Base-by-base conservation (phyloP, 2,329 filamentous ascomycete species). In the Teratosphaeriaceae sp. region DNA sequence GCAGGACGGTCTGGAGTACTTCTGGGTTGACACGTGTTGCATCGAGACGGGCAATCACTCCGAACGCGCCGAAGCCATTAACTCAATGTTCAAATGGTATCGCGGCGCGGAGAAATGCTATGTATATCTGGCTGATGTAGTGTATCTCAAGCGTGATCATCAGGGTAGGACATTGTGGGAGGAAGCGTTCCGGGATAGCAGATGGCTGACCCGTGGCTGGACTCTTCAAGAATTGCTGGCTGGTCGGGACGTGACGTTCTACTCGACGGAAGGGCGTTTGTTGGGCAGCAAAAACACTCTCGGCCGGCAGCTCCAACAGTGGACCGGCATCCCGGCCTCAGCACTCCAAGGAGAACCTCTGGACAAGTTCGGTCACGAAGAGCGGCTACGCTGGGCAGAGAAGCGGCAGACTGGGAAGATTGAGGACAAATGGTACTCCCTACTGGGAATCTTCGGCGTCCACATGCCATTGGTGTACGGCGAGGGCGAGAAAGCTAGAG, bases 1-100 rank as follows among this genome's bases (percentile, higher is more conserved):
- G 4, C 12, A 23, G 3, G 46, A 55, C 38, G 38, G 40, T 1
- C 39, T 54, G 1, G 5, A 47, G 2, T 53, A 52, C 26, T 43
- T 46, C 11, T 56, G 50, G 53, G 26, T 53, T 7, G 52, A 55
- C 34, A 52, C 47, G 1, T 45, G 40, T 21, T 55, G 52, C 21
- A 55, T 55, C 36, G 47, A 59, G 41, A 53, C 51, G 37, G 29
- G 24, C 3, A 56, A 40, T 31, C 43, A 21, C 24, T 40, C 48
- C 9, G 52, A 57, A 31, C 40, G 56, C 1, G 41, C 50, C 1
- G 45, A 46, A 26, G 47, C 54, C 15, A 43, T 54, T 34, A 52
- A 38, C 27, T 51, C 46, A 7, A 55, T 56, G 53, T 56, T 47
- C 20, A 26, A 39, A 9, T 58, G 49, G 49, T 58, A 58, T 42